Evolutionary conservation across 371 early-diverging fungal genomes (phyloP), one percentile per base, ranked within the genome.

Genomic region (Rhizopus delemar): DNA sequence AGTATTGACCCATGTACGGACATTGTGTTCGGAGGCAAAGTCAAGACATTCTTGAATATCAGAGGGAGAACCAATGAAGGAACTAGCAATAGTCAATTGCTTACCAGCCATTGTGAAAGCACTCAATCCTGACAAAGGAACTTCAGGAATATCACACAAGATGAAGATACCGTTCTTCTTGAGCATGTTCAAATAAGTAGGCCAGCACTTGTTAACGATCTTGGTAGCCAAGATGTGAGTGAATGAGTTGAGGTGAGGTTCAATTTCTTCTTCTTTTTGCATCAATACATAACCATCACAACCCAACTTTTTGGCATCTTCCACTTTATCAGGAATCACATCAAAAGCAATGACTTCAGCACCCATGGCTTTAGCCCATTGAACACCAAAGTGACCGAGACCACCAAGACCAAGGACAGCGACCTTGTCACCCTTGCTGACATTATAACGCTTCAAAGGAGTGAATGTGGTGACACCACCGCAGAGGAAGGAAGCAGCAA

Each of bases 401-500:
- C 91, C 91, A 57, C 91, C 91, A 48, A 90, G 80, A 29, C 90
- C 91, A 38, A 87, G 69, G 5, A 91, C 74, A 53, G 86, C 90
- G 51, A 91, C 86, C 35, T 65, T 73, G 60, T 70, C 70, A 32
- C 80, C 82, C 5, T 80, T 71, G 15, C 77, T 73, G 53, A 81
- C 70, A 46, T 65, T 60, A 55, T 72, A 63, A 16, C 74, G 63
- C 59, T 73, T 73, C 51, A 89, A 58, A 22, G 90, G 86, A 48
- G 75, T 60, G 66, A 66, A 90, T 0, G 81, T 79, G 53, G 72
- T 50, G 32, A 85, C 64, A n/a, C 69, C 69, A 43, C 65, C 61
- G 56, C 66, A 64, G 9, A 70, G 57, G 63, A 80, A 63, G 58
- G 87, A 70, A 32, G 87, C 73, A 6, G 86, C 90, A 29, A 71